phyloP scores from a whole-genome alignment of 768 basidiomycete genomes.

The Kwoniella sp. region DNA sequence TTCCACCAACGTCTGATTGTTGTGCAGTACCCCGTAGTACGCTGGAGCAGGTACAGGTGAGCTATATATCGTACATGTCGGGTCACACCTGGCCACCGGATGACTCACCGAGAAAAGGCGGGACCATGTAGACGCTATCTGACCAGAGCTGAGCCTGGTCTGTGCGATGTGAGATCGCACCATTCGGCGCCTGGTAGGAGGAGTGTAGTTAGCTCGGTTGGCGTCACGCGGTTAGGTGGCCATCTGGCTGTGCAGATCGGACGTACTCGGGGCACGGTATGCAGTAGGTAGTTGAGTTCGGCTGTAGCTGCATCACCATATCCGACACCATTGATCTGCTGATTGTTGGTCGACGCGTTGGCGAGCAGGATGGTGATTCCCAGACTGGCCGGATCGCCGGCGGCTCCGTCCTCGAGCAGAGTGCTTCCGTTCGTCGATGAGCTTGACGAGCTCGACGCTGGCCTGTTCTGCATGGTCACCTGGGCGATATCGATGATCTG shows the following conservation, averaged over 20 bases:
- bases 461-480: slow-evolving; percentile 41
- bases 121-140: slow-evolving; percentile 53
- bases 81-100: too few species aligned
- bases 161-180: slow-evolving; percentile 53
- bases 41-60: slow-evolving; percentile 16
- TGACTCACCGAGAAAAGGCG: slow-evolving; percentile 52
- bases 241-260: too few species aligned
- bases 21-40: slow-evolving; percentile 50
- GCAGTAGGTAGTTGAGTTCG: slow-evolving; percentile 41
- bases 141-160: slow-evolving; percentile 50
- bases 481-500: slow-evolving; percentile 39
- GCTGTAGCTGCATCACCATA: slow-evolving; percentile 40
- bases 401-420: slow-evolving; percentile 41
- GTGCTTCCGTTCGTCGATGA: slow-evolving; percentile 10
- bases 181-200: slow-evolving; percentile 38
- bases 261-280: slow-evolving; percentile 45
- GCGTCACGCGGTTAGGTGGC: too few species aligned
- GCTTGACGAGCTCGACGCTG: slow-evolving; percentile 3
- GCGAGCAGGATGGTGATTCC: slow-evolving; percentile 41
- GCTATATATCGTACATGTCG: background rate
- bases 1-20: slow-evolving; percentile 52
- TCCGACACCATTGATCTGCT: slow-evolving; percentile 34
- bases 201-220: background rate
- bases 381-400: slow-evolving; percentile 49
- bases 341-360: slow-evolving; percentile 24